Base-by-base conservation (phyloP, 345 rosid species). In the Rhizophora mangle region DNA sequence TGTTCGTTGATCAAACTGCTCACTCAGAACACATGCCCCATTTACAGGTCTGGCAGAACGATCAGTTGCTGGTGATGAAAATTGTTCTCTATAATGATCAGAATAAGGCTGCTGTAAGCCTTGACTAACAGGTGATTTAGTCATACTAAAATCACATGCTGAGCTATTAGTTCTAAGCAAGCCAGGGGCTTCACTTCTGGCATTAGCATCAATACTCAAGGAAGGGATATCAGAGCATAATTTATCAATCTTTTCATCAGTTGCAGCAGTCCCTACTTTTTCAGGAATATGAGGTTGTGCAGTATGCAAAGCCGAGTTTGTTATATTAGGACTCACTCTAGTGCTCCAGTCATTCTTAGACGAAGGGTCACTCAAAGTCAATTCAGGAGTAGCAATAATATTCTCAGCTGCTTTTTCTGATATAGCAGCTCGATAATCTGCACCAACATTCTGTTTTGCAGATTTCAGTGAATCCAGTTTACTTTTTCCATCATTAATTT, bases 61-160 rank as follows among this genome's bases (percentile, higher is more conserved):
- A 71, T 87, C 80, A 21, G 76, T 57, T 62, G 70, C 68, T 37
- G 72, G 30, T 64, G 83, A 59, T 60, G 60, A 47, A 62, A 54
- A 62, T 30, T 68, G 62, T 60, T 77, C 73, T 15, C 62, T 29
- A 64, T 26, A 34, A 37, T 62, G 69, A 32, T 72, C 73, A 51
- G 57, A 51, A 66, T 59, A 67, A 47, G 63, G 64, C 61, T 74
- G 82, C 71, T 72, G 86, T 56, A 77, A 39, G 57, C 62, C 82
- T 72, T 61, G 78, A 64, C 60, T 74, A 64, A 72, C 49, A 70
- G 82, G 81, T 19, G 75, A 79, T 75, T 71, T 84, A 53, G 81
- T 69, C 68, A 74, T 53, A 68, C 78, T 76, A 16, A 78, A 76
- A 73, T 87, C 91, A 57, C 84, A 69, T 51, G 73, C 27, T 60